Percentiles rank a stretch among this genome's conserved stretches.
Evolutionary conservation across 2,329 filamentous ascomycete species (phyloP).

Genomic region (Colletotrichum cuscutae): DNA sequence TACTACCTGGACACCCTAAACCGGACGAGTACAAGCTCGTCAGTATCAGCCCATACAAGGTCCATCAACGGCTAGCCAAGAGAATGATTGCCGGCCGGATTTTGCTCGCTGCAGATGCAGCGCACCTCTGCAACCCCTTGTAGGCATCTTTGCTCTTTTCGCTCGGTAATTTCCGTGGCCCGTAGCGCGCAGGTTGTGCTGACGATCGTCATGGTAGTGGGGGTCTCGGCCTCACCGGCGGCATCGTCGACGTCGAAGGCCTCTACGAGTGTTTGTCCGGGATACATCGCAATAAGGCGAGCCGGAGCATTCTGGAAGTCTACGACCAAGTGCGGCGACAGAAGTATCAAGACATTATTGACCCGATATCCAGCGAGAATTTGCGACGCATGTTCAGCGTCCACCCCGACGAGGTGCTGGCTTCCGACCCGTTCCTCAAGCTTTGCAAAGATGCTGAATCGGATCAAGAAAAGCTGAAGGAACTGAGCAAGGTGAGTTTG

Average conservation of each 20-base stretch:
- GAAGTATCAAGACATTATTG: constrained; percentile 54
- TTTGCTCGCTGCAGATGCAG: constrained; percentile 69
- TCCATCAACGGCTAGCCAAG: constrained; percentile 69
- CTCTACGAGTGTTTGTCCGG: constrained; percentile 67
- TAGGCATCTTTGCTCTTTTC: neutral
- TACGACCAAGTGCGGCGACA: constrained; percentile 56
- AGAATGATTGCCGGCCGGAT: constrained; percentile 66
- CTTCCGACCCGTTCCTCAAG: constrained; percentile 45
- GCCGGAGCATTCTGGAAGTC: constrained; percentile 53
- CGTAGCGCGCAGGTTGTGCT: neutral
- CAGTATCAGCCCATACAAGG: constrained; percentile 67
- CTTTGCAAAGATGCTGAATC: constrained; percentile 47
- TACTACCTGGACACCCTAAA: constrained; percentile 69
- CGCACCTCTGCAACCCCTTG: constrained; percentile 64
- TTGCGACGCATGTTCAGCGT: constrained; percentile 52
- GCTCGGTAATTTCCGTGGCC: constrained; percentile 6
- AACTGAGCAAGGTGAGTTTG: constrained; percentile 48
- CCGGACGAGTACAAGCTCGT: constrained; percentile 66
- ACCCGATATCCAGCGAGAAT: constrained; percentile 53
- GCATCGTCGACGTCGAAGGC: constrained; percentile 70
- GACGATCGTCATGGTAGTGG: constrained; percentile 45
- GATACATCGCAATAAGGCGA: constrained; percentile 52
- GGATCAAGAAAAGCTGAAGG: constrained; percentile 44
- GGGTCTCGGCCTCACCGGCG: constrained; percentile 71
- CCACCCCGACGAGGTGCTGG: constrained; percentile 46